Percentiles rank a stretch among this genome's conserved stretches.
Evolutionary conservation across 768 basidiomycete genomes (phyloP).

Genomic region (Cubamyces lactineus): DNA sequence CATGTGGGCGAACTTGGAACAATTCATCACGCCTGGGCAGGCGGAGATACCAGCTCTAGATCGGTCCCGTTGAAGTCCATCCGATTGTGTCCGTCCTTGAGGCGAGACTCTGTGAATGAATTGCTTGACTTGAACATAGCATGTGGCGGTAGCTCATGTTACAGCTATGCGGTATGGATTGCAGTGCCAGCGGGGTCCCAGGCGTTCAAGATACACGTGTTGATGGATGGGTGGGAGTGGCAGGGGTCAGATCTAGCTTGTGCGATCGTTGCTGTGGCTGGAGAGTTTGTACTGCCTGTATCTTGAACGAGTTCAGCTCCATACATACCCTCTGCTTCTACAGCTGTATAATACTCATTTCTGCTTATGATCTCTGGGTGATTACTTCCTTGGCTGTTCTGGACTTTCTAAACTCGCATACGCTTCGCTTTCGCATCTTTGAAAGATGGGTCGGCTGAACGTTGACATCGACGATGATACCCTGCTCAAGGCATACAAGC

Average conservation of each 20-base stretch:
- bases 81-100: no score
- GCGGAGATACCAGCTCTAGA: no score
- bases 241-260: neutral
- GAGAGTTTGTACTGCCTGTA: neutral
- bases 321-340: neutral
- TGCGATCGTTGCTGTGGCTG: conserved; percentile 14
- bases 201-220: conserved; percentile 16
- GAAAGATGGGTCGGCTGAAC: conserved; percentile 57
- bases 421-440: neutral
- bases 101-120: no score
- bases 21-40: no score
- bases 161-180: no score
- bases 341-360: neutral
- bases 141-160: no score
- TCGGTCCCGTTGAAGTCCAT: no score
- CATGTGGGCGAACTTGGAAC: no score
- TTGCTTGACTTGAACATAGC: no score
- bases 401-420: neutral
- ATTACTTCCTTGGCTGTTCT: neutral
- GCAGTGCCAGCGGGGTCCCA: no score
- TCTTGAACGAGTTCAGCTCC: neutral
- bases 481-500: conserved; percentile 85
- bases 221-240: neutral
- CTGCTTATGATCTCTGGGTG: neutral
- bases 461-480: conserved; percentile 79